Conservation (phyloP, 371 early-diverging fungal genomes). For the Syncephalastrum contaminatum region DNA sequence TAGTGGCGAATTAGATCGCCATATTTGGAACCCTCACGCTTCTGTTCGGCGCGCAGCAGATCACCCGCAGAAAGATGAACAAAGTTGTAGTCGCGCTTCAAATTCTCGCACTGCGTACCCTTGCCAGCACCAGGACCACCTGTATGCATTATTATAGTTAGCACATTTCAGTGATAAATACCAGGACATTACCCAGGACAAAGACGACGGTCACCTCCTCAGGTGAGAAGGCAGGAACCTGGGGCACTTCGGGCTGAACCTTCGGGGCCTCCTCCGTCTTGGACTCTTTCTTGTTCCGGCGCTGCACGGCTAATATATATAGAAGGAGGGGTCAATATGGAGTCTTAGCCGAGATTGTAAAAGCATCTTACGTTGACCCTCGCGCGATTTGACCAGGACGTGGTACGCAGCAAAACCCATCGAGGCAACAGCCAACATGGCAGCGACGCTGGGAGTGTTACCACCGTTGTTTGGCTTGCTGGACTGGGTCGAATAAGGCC, state of each 20-base stretch:
- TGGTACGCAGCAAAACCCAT: constrained; percentile 53
- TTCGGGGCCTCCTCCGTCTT: too few relatives aligned
- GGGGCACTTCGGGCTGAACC: neutral
- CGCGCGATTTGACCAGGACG: constrained; percentile 41
- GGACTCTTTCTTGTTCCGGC: too few relatives aligned
- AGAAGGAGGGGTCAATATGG: too few relatives aligned
- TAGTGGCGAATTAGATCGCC: constrained; percentile 88
- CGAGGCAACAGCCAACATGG: constrained; percentile 54
- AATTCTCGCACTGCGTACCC: constrained; percentile 90
- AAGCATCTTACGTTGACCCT: constrained; percentile 40
- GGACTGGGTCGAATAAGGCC: neutral
- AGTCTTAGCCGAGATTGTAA: too few relatives aligned
- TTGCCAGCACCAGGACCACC: constrained; percentile 91
- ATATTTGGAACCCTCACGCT: constrained; percentile 79
- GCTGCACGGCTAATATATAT: too few relatives aligned
- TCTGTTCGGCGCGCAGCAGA: constrained; percentile 89
- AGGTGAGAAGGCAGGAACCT: constrained; percentile 13
- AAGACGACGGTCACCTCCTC: constrained; percentile 67
- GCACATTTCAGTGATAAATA: neutral
- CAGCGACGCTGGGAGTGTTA: constrained; percentile 38
- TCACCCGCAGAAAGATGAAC: constrained; percentile 97
- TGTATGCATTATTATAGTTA: constrained; percentile 9
- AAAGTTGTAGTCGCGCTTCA: constrained; percentile 90
- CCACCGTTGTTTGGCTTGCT: constrained; percentile 9
- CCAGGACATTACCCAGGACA: constrained; percentile 71